phyloP scores from a whole-genome alignment of 768 basidiomycete genomes.

The Mycena pura region DNA sequence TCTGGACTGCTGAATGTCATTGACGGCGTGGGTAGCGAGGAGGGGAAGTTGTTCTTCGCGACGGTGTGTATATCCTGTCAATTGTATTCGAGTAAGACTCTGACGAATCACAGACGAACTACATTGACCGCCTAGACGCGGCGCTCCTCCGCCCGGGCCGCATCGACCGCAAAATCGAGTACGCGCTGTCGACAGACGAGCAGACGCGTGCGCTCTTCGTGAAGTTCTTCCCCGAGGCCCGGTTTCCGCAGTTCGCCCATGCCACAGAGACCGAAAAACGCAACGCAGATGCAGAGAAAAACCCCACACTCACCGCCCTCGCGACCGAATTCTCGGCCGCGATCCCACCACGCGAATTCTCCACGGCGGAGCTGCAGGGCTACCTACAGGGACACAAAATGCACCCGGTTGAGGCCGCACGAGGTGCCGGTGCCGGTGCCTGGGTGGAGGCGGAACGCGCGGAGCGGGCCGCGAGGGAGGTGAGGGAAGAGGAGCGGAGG shows the following conservation, averaged over 20 bases:
- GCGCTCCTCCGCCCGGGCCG: slow-evolving; percentile 64
- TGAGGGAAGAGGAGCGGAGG: slow-evolving; percentile 37
- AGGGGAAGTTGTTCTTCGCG: slow-evolving; percentile 67
- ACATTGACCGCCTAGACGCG: slow-evolving; percentile 60
- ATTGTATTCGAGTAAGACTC: neutral
- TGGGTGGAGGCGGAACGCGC: slow-evolving; percentile 51
- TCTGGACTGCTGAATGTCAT: slow-evolving; percentile 64
- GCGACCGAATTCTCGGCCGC: slow-evolving; percentile 46
- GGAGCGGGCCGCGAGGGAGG: slow-evolving; percentile 41
- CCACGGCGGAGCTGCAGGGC: slow-evolving; percentile 67
- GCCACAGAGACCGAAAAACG: neutral
- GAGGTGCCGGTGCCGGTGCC: slow-evolving; percentile 31
- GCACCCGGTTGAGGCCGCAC: slow-evolving; percentile 43
- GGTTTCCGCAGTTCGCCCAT: slow-evolving; percentile 16
- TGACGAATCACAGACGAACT: slow-evolving; percentile 51
- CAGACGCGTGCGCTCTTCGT: slow-evolving; percentile 57
- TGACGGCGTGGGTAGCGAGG: slow-evolving; percentile 66
- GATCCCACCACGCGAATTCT: slow-evolving; percentile 58
- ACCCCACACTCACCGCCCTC: slow-evolving; percentile 33
- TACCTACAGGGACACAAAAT: slow-evolving; percentile 56
- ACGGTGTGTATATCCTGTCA: slow-evolving; percentile 44
- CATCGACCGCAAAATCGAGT: slow-evolving; percentile 61
- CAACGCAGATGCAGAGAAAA: slow-evolving; percentile 13
- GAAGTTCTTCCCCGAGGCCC: slow-evolving; percentile 52
- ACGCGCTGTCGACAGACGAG: slow-evolving; percentile 51